Conservation (phyloP, 148 eudicot genomes). For the Bassia scoparia region DNA sequence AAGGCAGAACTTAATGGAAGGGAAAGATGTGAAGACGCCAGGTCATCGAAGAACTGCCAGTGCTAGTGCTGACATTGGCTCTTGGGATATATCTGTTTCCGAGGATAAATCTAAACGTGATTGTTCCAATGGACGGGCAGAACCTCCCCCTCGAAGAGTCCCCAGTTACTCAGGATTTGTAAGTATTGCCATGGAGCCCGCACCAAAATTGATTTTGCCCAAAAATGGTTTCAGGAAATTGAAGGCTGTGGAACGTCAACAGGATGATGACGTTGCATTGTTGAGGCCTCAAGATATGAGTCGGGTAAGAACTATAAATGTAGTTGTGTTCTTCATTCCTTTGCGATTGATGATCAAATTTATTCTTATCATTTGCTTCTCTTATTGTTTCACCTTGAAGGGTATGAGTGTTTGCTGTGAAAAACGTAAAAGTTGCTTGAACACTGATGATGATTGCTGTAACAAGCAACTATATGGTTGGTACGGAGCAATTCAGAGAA, state of each 20-base stretch:
- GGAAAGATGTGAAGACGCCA: slow-evolving; percentile 38
- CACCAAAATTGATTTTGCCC: slow-evolving; percentile 48
- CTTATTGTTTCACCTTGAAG: slow-evolving; percentile 28
- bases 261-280: slow-evolving; percentile 44
- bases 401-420: slow-evolving; percentile 43
- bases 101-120: slow-evolving; percentile 38
- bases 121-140: slow-evolving; percentile 34
- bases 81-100: slow-evolving; percentile 49
- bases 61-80: slow-evolving; percentile 67
- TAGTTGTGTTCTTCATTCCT: background rate
- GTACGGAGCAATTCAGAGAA: slow-evolving; percentile 72
- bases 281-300: slow-evolving; percentile 43
- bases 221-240: slow-evolving; percentile 67
- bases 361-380: slow-evolving; percentile 1
- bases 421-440: slow-evolving; percentile 63
- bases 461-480: slow-evolving; percentile 74
- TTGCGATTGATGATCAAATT: background rate
- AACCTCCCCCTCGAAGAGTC: slow-evolving; percentile 46
- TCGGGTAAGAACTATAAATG: slow-evolving; percentile 34
- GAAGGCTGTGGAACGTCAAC: slow-evolving; percentile 47
- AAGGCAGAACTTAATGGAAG: slow-evolving; percentile 28
- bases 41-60: slow-evolving; percentile 78
- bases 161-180: slow-evolving; percentile 62
- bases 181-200: slow-evolving; percentile 52
- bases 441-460: slow-evolving; percentile 50